A percentile compares a stretch with the other conserved stretches of the same genome.
phyloP scores from a whole-genome alignment of 192 early-diverging fungal genomes.

The Backusella parvicylindrica region DNA sequence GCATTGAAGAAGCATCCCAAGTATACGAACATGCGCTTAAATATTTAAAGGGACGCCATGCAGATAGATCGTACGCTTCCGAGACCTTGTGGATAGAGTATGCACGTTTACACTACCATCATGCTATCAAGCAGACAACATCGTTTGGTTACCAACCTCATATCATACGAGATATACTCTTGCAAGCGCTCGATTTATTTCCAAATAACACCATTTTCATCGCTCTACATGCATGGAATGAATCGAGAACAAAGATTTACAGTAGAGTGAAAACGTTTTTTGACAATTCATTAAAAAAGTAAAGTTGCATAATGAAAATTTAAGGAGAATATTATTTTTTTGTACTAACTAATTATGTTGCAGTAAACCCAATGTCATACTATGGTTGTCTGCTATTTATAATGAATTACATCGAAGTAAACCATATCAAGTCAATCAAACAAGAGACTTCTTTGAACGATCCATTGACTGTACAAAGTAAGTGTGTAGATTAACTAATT shows the following conservation, averaged over 20 bases:
- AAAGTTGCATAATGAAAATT: conserved; percentile 11
- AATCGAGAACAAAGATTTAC: conserved; percentile 56
- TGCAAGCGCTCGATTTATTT: conserved; percentile 44
- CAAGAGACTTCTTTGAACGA: conserved; percentile 56
- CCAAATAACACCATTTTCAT: conserved; percentile 56
- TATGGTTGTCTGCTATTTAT: conserved; percentile 57
- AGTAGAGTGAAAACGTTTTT: conserved; percentile 48
- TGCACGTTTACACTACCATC: conserved; percentile 33
- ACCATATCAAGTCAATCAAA: conserved; percentile 49
- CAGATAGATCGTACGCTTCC: conserved; percentile 21
- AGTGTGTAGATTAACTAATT: not conserved
- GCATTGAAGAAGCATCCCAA: conserved; percentile 30
- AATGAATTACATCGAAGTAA: conserved; percentile 50
- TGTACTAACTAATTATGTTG: not conserved
- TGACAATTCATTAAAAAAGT: conserved; percentile 39
- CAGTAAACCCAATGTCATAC: conserved; percentile 49
- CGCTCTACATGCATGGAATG: conserved; percentile 55
- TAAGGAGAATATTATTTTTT: conserved; percentile 12
- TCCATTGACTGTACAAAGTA: conserved; percentile 46
- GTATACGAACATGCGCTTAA: conserved; percentile 37
- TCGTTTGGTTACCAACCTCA: conserved; percentile 33
- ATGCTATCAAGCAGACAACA: conserved; percentile 5
- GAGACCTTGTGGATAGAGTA: conserved; percentile 40
- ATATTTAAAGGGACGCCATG: conserved; percentile 16
- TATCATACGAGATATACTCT: conserved; percentile 39